A percentile compares a stretch with the other conserved stretches of the same genome.
Conservation (phyloP, 2,329 filamentous ascomycete genomes). For the Sclerotinia spermophila region DNA sequence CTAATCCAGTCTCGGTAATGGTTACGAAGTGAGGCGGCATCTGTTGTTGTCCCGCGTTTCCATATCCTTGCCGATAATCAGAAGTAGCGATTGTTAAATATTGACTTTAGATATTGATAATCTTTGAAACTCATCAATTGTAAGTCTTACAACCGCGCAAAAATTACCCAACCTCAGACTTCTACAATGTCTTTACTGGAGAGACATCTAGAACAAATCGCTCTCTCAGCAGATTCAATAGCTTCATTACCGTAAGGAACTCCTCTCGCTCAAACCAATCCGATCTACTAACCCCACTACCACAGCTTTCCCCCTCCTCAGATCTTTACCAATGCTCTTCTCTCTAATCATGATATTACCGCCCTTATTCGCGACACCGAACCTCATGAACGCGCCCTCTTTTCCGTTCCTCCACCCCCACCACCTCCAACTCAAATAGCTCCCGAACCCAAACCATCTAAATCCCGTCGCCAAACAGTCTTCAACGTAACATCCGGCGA, state of each 20-base stretch:
- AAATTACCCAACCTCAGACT: neutral
- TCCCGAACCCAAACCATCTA: slow-evolving; percentile 40
- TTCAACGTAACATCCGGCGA: slow-evolving; percentile 61
- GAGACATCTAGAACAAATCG: slow-evolving; percentile 72
- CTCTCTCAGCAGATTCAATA: slow-evolving; percentile 71
- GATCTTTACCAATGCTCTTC: slow-evolving; percentile 90
- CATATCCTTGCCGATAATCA: slow-evolving; percentile 2
- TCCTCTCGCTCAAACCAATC: neutral
- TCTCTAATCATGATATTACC: slow-evolving; percentile 87
- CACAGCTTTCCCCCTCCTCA: slow-evolving; percentile 82
- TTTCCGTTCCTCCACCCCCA: slow-evolving; percentile 70
- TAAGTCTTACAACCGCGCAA: neutral
- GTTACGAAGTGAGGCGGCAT: neutral
- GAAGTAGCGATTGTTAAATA: neutral
- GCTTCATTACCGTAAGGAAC: slow-evolving; percentile 64
- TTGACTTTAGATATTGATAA: slow-evolving; percentile 1
- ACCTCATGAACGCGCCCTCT: slow-evolving; percentile 87
- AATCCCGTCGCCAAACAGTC: slow-evolving; percentile 55
- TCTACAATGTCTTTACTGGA: slow-evolving; percentile 62
- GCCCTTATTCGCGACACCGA: slow-evolving; percentile 93
- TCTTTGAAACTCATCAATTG: neutral
- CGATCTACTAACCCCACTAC: slow-evolving; percentile 18
- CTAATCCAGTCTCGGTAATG: neutral
- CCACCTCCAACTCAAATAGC: slow-evolving; percentile 45
- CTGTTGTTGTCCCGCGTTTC: neutral